Conservation (phyloP, 78 protist species). For the Monosiga brevicollis region DNA sequence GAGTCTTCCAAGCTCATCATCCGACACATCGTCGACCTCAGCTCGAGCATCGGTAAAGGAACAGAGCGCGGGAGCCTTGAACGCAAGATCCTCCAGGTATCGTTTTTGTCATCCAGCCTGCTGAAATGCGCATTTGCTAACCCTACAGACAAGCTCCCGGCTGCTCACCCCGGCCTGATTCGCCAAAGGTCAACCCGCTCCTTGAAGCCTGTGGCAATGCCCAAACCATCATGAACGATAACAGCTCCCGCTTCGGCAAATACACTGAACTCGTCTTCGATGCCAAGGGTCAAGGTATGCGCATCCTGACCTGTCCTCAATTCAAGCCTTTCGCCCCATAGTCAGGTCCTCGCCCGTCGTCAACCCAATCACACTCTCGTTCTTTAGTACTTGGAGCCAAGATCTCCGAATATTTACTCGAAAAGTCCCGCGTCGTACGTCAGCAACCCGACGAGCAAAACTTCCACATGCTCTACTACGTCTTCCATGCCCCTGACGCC, state of each 20-base stretch:
- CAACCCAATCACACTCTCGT: neutral
- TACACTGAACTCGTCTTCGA: neutral
- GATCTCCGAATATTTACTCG: slow-evolving; percentile 44
- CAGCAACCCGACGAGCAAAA: slow-evolving; percentile 77
- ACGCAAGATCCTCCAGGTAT: too few relatives aligned
- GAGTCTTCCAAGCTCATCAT: slow-evolving; percentile 16
- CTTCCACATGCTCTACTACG: slow-evolving; percentile 80
- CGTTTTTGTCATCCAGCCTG: too few relatives aligned
- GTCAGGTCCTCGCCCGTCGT: neutral
- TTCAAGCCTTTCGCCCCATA: too few relatives aligned
- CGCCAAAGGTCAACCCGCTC: neutral
- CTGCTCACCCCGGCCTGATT: too few relatives aligned
- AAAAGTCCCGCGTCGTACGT: slow-evolving; percentile 77
- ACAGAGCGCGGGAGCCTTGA: too few relatives aligned
- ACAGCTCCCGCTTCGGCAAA: slow-evolving; percentile 1
- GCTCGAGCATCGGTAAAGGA: too few relatives aligned
- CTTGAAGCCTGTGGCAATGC: neutral
- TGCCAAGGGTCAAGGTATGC: neutral
- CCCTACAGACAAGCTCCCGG: too few relatives aligned
- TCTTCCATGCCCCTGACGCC: neutral
- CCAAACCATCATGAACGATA: neutral
- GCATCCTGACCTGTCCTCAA: neutral
- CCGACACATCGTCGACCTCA: neutral
- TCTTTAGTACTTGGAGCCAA: neutral
- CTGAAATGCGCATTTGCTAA: too few relatives aligned